These are phyloP conservation scores for Aspergillus sp. DNA, from an alignment of 2,329 filamentous ascomycete genomes.

Conservation along the genomic window DNA sequence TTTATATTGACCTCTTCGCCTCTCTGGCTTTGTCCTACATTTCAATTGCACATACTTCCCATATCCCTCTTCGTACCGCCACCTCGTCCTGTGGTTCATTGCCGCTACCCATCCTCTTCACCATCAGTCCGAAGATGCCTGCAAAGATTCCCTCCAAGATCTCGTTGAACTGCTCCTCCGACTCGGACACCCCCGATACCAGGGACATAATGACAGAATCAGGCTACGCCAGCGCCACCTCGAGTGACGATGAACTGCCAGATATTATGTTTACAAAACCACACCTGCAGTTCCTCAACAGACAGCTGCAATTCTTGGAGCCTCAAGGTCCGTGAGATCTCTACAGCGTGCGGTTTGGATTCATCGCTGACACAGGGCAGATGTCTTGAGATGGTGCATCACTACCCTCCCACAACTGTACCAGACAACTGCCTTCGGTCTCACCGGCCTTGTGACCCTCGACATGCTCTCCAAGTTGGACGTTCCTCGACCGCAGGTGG, in stretches of 20 bases:
- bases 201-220: conserved; percentile 70
- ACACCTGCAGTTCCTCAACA: conserved; percentile 84
- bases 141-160: conserved; percentile 31
- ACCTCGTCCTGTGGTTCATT: neutral
- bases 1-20: conserved; percentile 19
- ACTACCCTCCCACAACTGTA: conserved; percentile 82
- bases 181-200: conserved; percentile 24
- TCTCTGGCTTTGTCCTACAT: conserved; percentile 9
- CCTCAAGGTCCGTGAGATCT: conserved; percentile 52
- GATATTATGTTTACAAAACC: conserved; percentile 76
- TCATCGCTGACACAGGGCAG: conserved; percentile 30
- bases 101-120: conserved; percentile 1
- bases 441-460: conserved; percentile 71
- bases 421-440: conserved; percentile 74
- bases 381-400: conserved; percentile 86
- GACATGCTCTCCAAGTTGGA: conserved; percentile 54
- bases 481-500: conserved; percentile 39
- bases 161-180: conserved; percentile 27
- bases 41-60: conserved; percentile 5
- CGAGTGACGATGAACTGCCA: conserved; percentile 55
- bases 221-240: conserved; percentile 59
- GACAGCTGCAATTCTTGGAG: conserved; percentile 76
- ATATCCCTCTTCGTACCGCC: conserved; percentile 4
- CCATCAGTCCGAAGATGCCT: conserved; percentile 1
- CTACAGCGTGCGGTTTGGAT: conserved; percentile 6